Conservation (phyloP, 2,329 filamentous ascomycete species). For the Trichoderma sp. region DNA sequence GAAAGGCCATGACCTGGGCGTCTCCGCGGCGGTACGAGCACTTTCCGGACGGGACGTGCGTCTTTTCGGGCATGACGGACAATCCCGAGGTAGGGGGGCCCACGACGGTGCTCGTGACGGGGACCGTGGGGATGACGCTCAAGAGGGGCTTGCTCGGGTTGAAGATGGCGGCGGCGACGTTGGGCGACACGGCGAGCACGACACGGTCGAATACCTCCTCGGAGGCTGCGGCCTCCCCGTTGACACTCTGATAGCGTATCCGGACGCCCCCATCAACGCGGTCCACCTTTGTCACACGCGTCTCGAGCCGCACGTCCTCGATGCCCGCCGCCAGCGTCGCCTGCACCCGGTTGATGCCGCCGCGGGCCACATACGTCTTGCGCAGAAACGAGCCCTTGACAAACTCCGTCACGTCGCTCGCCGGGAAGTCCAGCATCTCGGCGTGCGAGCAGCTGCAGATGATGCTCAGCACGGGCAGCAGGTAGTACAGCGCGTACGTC, state of each 20-base stretch:
- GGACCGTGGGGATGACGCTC: constrained; percentile 49
- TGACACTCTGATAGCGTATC: neutral
- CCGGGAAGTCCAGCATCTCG: constrained; percentile 54
- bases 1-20: constrained; percentile 42
- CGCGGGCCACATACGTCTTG: constrained; percentile 55
- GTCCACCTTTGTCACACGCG: constrained; percentile 43
- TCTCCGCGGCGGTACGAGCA: constrained; percentile 31
- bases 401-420: constrained; percentile 55
- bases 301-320: constrained; percentile 44
- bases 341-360: constrained; percentile 55
- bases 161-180: constrained; percentile 54
- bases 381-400: constrained; percentile 46
- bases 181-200: constrained; percentile 57
- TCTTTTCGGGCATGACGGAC: constrained; percentile 37
- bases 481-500: constrained; percentile 51
- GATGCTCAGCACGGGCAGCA: constrained; percentile 57
- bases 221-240: constrained; percentile 2
- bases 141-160: constrained; percentile 45
- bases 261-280: constrained; percentile 3
- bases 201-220: constrained; percentile 53
- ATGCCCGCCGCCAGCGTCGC: constrained; percentile 47
- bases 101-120: constrained; percentile 52
- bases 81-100: constrained; percentile 25
- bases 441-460: constrained; percentile 58
- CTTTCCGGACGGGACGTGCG: constrained; percentile 1